phyloP scores from a whole-genome alignment of 768 basidiomycete species.

The Amanita polypyramis region DNA sequence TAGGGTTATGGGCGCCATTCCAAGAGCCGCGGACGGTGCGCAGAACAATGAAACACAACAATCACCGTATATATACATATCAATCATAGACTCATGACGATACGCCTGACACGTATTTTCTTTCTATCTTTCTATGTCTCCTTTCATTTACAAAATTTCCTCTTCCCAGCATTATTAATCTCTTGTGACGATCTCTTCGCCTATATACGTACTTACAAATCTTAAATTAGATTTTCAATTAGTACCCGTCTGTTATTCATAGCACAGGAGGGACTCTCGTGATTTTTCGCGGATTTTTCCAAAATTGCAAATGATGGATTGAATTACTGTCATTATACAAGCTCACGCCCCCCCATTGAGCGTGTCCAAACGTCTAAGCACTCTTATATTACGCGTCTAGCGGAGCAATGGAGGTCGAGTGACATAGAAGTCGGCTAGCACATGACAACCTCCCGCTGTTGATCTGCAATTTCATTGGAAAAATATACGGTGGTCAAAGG shows the following conservation, averaged over 20 bases:
- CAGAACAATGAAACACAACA: neutral
- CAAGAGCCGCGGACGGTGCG: neutral
- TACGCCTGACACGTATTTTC: conserved; percentile 4
- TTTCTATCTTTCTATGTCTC: neutral
- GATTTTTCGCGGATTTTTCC: no score
- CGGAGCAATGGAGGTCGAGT: no score
- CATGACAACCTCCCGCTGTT: no score
- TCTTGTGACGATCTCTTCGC: neutral
- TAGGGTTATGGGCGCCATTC: neutral
- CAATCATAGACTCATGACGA: conserved; percentile 4
- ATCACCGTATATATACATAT: neutral
- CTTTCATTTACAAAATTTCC: neutral
- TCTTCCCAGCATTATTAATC: neutral
- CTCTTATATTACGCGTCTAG: no score
- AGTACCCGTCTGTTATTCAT: neutral
- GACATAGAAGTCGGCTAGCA: no score
- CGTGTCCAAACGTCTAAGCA: no score
- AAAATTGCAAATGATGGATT: no score
- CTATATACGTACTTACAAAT: neutral
- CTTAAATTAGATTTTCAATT: neutral
- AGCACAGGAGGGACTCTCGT: no score
- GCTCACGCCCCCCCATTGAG: no score
- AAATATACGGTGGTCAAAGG: no score
- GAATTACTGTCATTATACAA: no score
- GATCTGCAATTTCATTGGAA: no score